phyloP scores from a whole-genome alignment of 2,329 filamentous ascomycete genomes.

The Colletotrichum eleusines region DNA sequence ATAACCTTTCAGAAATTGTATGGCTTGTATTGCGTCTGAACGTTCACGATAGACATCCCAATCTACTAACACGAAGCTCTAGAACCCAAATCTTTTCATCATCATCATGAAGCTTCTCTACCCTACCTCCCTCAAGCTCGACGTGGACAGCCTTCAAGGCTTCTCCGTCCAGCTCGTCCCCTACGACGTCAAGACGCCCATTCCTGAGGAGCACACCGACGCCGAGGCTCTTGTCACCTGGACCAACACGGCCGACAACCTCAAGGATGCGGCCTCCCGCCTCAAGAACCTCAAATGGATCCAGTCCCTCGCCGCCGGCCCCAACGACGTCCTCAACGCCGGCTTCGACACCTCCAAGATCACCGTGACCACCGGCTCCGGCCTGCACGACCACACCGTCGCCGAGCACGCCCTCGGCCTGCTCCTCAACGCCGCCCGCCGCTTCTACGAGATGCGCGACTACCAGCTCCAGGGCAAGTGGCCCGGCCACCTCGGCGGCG shows the following conservation, averaged over 20 bases:
- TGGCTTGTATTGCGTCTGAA: not conserved
- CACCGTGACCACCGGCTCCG: slow-evolving; percentile 70
- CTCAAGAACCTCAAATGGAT: slow-evolving; percentile 73
- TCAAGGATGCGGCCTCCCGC: slow-evolving; percentile 66
- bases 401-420: slow-evolving; percentile 74
- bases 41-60: not conserved
- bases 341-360: slow-evolving; percentile 67
- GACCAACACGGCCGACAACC: slow-evolving; percentile 69
- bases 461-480: slow-evolving; percentile 68
- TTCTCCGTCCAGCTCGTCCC: slow-evolving; percentile 69
- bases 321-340: slow-evolving; percentile 73
- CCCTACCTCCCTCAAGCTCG: slow-evolving; percentile 71
- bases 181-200: slow-evolving; percentile 68
- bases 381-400: slow-evolving; percentile 73
- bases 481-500: slow-evolving; percentile 72
- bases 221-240: slow-evolving; percentile 73
- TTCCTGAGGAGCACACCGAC: slow-evolving; percentile 69
- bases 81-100: slow-evolving; percentile 16
- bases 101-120: slow-evolving; percentile 73
- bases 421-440: slow-evolving; percentile 65
- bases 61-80: not conserved
- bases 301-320: slow-evolving; percentile 74
- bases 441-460: slow-evolving; percentile 73
- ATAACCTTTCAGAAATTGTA: not conserved
- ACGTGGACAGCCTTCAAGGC: slow-evolving; percentile 66